phyloP scores from a whole-genome alignment of 2,329 filamentous ascomycete species.

The Fusarium armeniacum region DNA sequence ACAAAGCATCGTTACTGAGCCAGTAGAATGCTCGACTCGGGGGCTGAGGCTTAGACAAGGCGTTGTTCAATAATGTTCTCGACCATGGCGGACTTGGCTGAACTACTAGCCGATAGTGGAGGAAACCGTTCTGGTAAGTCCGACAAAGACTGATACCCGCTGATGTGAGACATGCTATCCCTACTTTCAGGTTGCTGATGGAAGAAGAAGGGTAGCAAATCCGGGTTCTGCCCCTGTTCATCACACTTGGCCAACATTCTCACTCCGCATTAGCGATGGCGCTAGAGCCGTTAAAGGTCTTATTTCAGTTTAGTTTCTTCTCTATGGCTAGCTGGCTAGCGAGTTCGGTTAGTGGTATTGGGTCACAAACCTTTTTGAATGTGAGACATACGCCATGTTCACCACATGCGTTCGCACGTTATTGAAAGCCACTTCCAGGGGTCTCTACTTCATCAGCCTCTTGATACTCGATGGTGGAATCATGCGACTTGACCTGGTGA shows the following conservation, averaged over 20 bases:
- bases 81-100: neutral
- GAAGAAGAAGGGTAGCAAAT: neutral
- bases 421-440: neutral
- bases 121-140: neutral
- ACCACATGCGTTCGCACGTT: neutral
- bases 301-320: neutral
- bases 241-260: neutral
- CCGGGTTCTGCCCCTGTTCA: neutral
- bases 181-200: accelerated
- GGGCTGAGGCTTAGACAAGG: neutral
- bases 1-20: neutral
- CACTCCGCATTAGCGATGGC: accelerated
- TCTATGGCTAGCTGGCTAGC: neutral
- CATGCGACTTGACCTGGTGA: neutral
- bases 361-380: neutral
- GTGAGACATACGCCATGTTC: neutral
- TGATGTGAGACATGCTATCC: neutral
- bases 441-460: neutral
- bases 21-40: neutral
- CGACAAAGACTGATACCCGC: neutral
- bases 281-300: neutral
- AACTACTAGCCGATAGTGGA: neutral
- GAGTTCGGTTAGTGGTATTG: neutral
- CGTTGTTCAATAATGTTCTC: neutral
- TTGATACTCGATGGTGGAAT: neutral